Evolutionary conservation across 805 yeast species (phyloP).

Genomic region (Nakazawaea ishiwadae): DNA sequence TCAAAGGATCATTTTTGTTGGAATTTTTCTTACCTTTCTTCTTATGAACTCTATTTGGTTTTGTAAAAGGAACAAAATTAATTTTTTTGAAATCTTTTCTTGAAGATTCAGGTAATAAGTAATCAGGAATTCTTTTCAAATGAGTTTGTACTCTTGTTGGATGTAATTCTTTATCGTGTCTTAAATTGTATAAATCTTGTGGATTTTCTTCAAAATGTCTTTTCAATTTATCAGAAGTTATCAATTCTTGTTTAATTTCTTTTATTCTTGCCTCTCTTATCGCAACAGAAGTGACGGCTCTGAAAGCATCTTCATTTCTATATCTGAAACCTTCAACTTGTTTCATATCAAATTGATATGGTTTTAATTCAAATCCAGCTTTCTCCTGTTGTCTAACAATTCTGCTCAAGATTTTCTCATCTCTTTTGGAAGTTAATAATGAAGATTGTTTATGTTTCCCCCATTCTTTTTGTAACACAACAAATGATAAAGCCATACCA

Average conservation of each 20-base stretch:
- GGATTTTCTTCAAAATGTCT: conserved; percentile 97
- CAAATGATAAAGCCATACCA: conserved; percentile 93
- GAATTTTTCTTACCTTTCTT: conserved; percentile 22
- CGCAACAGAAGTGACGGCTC: conserved; percentile 87
- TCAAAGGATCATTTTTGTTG: conserved; percentile 50
- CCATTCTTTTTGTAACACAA: conserved; percentile 74
- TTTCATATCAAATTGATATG: conserved; percentile 85
- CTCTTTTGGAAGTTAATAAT: conserved; percentile 65
- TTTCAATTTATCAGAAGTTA: conserved; percentile 85
- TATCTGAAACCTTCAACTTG: conserved; percentile 96
- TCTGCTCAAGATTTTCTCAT: conserved; percentile 78
- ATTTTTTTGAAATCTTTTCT: conserved; percentile 50
- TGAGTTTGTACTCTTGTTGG: conserved; percentile 79
- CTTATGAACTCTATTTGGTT: conserved; percentile 32
- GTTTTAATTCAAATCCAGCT: conserved; percentile 69
- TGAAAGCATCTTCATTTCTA: conserved; percentile 94
- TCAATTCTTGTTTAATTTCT: conserved; percentile 81
- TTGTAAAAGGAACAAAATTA: conserved; percentile 73
- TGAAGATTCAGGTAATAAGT: conserved; percentile 77
- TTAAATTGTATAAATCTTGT: conserved; percentile 79
- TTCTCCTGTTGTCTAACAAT: conserved; percentile 73
- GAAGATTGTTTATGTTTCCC: conserved; percentile 86
- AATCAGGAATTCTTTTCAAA: conserved; percentile 88
- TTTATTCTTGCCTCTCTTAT: conserved; percentile 90
- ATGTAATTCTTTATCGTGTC: conserved; percentile 89